A percentile compares a stretch with the other conserved stretches of the same genome.
phyloP scores from a whole-genome alignment of 1,284 basidiomycete species.

The Pascua guehoae region DNA sequence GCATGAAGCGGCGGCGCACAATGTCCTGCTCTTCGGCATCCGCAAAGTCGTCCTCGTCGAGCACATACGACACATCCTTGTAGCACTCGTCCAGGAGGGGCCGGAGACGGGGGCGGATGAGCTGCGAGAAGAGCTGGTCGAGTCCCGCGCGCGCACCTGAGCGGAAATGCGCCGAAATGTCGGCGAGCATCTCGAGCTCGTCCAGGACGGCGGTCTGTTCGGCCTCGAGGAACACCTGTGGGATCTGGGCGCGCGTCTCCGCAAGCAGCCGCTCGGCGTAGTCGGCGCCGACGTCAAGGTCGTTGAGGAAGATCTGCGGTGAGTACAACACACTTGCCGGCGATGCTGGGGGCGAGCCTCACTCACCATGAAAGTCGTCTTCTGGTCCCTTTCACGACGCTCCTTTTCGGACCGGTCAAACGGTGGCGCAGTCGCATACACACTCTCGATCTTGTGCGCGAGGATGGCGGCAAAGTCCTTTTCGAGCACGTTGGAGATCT shows the following conservation, averaged over 20 bases:
- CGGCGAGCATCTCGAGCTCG: constrained; percentile 34
- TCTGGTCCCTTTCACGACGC: constrained; percentile 70
- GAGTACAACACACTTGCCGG: background rate
- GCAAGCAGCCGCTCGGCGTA: constrained; percentile 77
- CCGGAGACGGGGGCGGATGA: constrained; percentile 78
- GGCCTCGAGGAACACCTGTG: constrained; percentile 64
- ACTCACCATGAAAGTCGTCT: constrained; percentile 73
- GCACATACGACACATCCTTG: constrained; percentile 78
- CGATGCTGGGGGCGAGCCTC: background rate
- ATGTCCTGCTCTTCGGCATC: constrained; percentile 78
- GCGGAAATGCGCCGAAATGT: constrained; percentile 61
- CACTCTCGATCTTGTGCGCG: constrained; percentile 76
- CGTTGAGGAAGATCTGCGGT: constrained; percentile 74
- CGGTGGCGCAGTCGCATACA: constrained; percentile 60
- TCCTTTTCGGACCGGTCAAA: constrained; percentile 55
- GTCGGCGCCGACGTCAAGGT: constrained; percentile 77
- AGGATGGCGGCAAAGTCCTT: constrained; percentile 73
- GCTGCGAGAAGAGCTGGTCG: constrained; percentile 90
- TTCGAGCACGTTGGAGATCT: constrained; percentile 70
- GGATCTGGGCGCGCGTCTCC: constrained; percentile 62
- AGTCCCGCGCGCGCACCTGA: constrained; percentile 73
- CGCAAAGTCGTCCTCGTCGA: constrained; percentile 83
- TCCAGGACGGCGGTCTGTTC: constrained; percentile 53
- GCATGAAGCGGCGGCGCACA: constrained; percentile 78
- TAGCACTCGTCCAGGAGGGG: constrained; percentile 82